Evolutionary conservation across 192 early-diverging fungal species (phyloP).

Genomic region (Coemansia sp.): DNA sequence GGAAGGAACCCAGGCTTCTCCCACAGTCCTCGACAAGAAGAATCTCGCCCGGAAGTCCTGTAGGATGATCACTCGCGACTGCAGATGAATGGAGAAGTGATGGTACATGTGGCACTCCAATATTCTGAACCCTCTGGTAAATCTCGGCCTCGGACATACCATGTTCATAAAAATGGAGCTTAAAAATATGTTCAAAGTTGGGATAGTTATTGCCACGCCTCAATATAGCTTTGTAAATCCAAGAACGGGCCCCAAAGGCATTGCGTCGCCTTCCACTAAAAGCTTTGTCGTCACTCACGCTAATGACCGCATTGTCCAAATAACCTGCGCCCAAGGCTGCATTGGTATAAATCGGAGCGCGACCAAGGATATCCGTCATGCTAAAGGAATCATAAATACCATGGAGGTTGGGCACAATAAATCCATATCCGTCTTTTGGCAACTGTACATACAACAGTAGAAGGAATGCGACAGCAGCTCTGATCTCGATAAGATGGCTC

Average conservation of each 20-base stretch:
- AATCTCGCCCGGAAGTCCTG: background rate
- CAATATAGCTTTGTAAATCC: background rate
- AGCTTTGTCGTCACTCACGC: background rate
- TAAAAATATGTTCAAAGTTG: background rate
- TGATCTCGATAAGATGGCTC: background rate
- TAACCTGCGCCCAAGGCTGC: background rate
- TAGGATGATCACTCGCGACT: background rate
- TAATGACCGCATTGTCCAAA: background rate
- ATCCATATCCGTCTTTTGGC: background rate
- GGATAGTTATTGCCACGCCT: background rate
- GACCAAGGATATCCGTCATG: background rate
- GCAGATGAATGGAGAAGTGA: background rate
- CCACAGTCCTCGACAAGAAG: background rate
- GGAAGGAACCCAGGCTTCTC: background rate
- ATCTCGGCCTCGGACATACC: background rate
- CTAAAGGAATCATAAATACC: constrained; percentile 1
- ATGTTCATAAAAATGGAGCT: background rate
- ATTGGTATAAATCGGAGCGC: background rate
- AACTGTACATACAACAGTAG: background rate
- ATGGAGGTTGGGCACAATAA: background rate
- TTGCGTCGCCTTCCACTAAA: background rate
- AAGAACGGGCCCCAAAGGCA: background rate
- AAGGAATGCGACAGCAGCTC: background rate
- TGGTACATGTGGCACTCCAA: background rate
- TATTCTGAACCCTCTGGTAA: background rate